Evolutionary conservation across 768 basidiomycete genomes (phyloP).

Genomic region (Russula vinacea): DNA sequence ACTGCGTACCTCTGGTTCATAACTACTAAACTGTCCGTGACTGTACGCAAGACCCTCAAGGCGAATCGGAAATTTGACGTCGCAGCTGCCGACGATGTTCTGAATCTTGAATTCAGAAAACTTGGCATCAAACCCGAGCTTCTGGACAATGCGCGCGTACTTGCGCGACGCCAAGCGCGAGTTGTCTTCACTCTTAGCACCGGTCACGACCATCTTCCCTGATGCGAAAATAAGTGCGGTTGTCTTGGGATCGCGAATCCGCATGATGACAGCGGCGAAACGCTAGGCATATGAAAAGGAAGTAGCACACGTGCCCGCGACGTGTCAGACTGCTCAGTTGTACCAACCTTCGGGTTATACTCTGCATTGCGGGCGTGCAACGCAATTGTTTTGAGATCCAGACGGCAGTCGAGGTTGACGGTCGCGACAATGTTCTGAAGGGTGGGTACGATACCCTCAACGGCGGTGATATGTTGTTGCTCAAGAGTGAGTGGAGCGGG

Average conservation of each 20-base stretch:
- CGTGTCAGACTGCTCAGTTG: slow-evolving; percentile 44
- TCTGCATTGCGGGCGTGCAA: slow-evolving; percentile 97
- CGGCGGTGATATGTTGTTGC: slow-evolving; percentile 93
- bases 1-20: slow-evolving; percentile 86
- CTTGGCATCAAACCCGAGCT: slow-evolving; percentile 98
- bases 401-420: slow-evolving; percentile 93
- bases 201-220: slow-evolving; percentile 99
- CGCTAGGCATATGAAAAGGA: slow-evolving; percentile 62
- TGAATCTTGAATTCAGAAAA: slow-evolving; percentile 99
- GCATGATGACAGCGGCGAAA: slow-evolving; percentile 99
- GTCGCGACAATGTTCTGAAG: slow-evolving; percentile 99
- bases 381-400: slow-evolving; percentile 98
- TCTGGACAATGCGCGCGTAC: slow-evolving; percentile 98
- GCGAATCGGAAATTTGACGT: slow-evolving; percentile 98
- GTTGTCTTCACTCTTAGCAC: slow-evolving; percentile 98
- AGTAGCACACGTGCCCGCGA: slow-evolving; percentile 56
- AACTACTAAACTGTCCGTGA: slow-evolving; percentile 96
- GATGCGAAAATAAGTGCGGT: slow-evolving; percentile 99
- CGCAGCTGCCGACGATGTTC: slow-evolving; percentile 97
- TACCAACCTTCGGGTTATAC: slow-evolving; percentile 99
- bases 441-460: slow-evolving; percentile 99
- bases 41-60: slow-evolving; percentile 96
- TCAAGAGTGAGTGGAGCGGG: slow-evolving; percentile 77
- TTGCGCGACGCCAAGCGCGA: slow-evolving; percentile 95
- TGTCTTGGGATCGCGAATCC: slow-evolving; percentile 99